Base-by-base conservation (phyloP, 139 green algal species). In the Spirogloea muscicola region DNA sequence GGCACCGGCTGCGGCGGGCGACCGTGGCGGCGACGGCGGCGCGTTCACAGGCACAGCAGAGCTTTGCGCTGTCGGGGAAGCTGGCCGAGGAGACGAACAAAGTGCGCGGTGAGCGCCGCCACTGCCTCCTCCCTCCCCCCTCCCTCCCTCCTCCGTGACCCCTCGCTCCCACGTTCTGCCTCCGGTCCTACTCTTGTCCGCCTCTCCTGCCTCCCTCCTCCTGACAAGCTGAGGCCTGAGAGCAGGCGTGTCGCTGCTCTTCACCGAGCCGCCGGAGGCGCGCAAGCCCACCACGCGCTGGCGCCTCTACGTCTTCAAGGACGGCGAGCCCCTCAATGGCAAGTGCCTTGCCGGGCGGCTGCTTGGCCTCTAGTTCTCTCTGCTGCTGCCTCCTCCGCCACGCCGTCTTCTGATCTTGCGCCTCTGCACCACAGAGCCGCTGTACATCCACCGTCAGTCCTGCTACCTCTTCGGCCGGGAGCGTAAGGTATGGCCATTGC, bases 261-360 rank as follows among this genome's bases (percentile, higher is more conserved):
- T 70, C 43, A 82, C 33, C 1, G 68, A 80, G 52, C 94, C 94
- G 1, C 59, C 76, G 5, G 81, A 84, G 43, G 77, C 77, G 31
- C 89, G 2, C 90, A 96, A 62, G 86, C 89, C 92, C 6, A 85
- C 85, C 43, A 86, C 86, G 41, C 77, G 82, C 9, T 98, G 94
- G 94, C 87, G 91, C 5, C 75, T 98, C 43, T 98, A 97, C 76
- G 79, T 92, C 21, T 98, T 97, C 80, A 97, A 98, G 74, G 85
- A 88, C 25, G 84, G 77, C 10, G 81, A 86, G 72, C 58, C 61
- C 38, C 41, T 76, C 16, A 84, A 77, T 21, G 79, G 66, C 64
- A 72, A n/a, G n/a, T 55, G 21, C 46, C 21, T 55, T 21, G 21
- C 21, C 21, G 46, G 21, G 46, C 21, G 21, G 46, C 46, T 55